Evolutionary conservation across 208 protist species (phyloP).

Genomic region (Wallacemonas sp.): DNA sequence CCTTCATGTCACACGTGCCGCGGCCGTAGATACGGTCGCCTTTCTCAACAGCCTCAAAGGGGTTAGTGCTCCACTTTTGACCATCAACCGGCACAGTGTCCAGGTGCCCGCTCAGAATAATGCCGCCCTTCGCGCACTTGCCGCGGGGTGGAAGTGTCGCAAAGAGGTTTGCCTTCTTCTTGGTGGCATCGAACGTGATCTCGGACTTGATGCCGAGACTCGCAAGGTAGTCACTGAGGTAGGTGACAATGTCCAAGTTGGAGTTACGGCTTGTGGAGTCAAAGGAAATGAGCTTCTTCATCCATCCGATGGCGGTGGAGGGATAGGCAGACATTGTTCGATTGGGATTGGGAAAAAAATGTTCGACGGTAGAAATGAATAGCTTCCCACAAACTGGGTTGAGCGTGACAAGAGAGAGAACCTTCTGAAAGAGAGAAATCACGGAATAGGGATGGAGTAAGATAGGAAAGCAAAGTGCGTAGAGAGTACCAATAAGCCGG

Average conservation of each 20-base stretch:
- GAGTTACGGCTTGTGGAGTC: conserved; percentile 52
- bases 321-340: conserved; percentile 3
- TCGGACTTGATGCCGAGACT: conserved; percentile 30
- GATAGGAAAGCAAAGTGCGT: no score
- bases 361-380: neutral
- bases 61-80: conserved; percentile 54
- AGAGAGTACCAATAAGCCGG: no score
- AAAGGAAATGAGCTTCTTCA: conserved; percentile 49
- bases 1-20: conserved; percentile 66
- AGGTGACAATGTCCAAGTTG: conserved; percentile 48
- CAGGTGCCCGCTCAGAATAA: conserved; percentile 56
- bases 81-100: conserved; percentile 57
- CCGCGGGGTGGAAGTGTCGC: conserved; percentile 40
- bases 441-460: no score
- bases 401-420: no score
- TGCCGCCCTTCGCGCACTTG: conserved; percentile 35
- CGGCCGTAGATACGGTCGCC: conserved; percentile 43
- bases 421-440: conserved; percentile 12
- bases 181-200: conserved; percentile 34
- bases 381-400: neutral
- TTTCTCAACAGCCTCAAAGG: conserved; percentile 38
- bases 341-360: neutral
- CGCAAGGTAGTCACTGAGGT: conserved; percentile 29
- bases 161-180: conserved; percentile 52
- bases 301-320: conserved; percentile 27